phyloP scores from a whole-genome alignment of 805 yeast species.

The Wickerhamomyces sydowiorum region DNA sequence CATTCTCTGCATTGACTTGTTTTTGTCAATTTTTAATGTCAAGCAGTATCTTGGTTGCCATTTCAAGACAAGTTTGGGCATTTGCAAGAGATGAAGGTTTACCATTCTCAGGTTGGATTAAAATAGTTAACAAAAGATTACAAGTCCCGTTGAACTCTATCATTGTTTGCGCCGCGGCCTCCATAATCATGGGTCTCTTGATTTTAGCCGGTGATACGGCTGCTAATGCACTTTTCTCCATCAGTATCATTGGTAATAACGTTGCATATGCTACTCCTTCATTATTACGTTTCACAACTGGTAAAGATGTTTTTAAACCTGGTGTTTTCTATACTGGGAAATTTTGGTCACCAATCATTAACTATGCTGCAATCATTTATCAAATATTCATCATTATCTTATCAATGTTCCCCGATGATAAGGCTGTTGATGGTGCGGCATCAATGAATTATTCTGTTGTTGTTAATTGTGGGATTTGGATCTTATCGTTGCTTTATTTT shows the following conservation, averaged over 20 bases:
- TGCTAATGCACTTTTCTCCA: slow-evolving; percentile 38
- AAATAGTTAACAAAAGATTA: slow-evolving; percentile 48
- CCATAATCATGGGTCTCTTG: slow-evolving; percentile 33
- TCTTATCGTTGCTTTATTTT: slow-evolving; percentile 48
- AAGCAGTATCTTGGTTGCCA: slow-evolving; percentile 52
- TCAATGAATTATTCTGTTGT: slow-evolving; percentile 72
- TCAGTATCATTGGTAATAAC: slow-evolving; percentile 38
- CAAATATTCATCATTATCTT: slow-evolving; percentile 47
- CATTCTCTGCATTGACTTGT: slow-evolving; percentile 53
- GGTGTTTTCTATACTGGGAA: slow-evolving; percentile 66
- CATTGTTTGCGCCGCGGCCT: slow-evolving; percentile 31
- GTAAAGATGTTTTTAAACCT: slow-evolving; percentile 48
- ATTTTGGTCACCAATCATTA: slow-evolving; percentile 36
- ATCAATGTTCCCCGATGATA: slow-evolving; percentile 53
- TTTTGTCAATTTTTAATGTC: slow-evolving; percentile 65
- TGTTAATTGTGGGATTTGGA: slow-evolving; percentile 60
- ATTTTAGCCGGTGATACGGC: slow-evolving; percentile 37
- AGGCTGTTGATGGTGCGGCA: slow-evolving; percentile 23
- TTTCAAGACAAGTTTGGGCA: slow-evolving; percentile 68
- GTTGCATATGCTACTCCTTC: slow-evolving; percentile 37
- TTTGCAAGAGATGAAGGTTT: slow-evolving; percentile 73
- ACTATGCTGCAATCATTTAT: slow-evolving; percentile 43
- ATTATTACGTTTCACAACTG: slow-evolving; percentile 35
- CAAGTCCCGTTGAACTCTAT: slow-evolving; percentile 68
- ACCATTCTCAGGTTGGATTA: slow-evolving; percentile 52